Conservation (phyloP, 176 grass and related monocot genomes). For the Carex parvula region DNA sequence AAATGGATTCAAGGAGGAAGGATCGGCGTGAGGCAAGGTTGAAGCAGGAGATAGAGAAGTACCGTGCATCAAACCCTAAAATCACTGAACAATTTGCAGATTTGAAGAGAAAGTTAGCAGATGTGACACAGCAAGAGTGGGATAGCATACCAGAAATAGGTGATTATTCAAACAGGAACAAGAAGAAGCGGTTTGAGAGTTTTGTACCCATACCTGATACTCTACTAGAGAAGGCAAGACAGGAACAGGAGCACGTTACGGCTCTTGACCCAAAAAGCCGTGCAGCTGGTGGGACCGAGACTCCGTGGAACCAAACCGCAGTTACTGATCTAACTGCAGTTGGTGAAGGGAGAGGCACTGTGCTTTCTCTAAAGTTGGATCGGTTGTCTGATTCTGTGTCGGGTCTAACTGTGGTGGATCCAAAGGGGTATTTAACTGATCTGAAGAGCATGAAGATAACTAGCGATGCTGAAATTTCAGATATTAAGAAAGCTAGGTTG, state of each 20-base stretch:
- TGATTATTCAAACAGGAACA: constrained; percentile 81
- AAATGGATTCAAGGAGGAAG: constrained; percentile 85
- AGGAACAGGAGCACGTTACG: constrained; percentile 91
- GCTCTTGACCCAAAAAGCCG: constrained; percentile 86
- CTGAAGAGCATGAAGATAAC: constrained; percentile 97
- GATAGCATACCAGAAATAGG: constrained; percentile 94
- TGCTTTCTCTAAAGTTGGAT: constrained; percentile 86
- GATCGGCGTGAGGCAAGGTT: constrained; percentile 82
- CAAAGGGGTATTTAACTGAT: constrained; percentile 86
- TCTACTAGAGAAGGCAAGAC: constrained; percentile 87
- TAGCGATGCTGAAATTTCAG: constrained; percentile 91
- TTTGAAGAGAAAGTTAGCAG: constrained; percentile 65
- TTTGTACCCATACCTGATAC: constrained; percentile 81
- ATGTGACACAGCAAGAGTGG: constrained; percentile 66
- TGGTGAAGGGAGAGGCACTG: constrained; percentile 84
- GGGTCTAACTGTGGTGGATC: constrained; percentile 86
- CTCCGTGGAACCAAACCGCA: constrained; percentile 73
- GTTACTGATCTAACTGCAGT: constrained; percentile 87
- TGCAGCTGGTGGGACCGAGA: constrained; percentile 61
- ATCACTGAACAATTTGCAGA: constrained; percentile 93
- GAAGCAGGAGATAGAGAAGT: constrained; percentile 95
- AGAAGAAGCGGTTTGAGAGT: constrained; percentile 94
- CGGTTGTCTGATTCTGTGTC: constrained; percentile 83
- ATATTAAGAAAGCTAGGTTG: constrained; percentile 87
- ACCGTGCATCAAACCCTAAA: constrained; percentile 93